phyloP scores from a whole-genome alignment of 495 filamentous ascomycete species.

The Parmelia sp. region DNA sequence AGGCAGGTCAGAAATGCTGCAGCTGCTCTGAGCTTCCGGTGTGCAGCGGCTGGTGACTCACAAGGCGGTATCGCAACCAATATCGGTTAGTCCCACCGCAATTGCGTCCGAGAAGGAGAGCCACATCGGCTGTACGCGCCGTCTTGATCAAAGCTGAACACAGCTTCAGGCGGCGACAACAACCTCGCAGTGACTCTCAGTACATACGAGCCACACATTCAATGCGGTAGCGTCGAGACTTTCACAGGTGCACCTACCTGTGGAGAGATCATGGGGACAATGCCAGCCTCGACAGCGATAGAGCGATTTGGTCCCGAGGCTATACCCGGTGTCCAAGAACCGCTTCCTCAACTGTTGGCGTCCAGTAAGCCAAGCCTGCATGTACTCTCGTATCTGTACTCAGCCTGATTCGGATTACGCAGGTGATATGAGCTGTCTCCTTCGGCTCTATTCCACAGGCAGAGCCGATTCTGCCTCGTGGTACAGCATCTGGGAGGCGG shows the following conservation, averaged over 20 bases:
- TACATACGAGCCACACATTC: not conserved
- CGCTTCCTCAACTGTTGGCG: not conserved
- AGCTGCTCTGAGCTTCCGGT: not conserved
- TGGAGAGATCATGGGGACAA: not conserved
- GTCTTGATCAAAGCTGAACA: not conserved
- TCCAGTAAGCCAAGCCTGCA: not conserved
- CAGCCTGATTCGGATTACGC: not conserved
- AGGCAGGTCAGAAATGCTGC: not conserved
- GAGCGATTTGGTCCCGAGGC: not conserved
- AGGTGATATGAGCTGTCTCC: not conserved
- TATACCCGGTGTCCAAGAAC: not conserved
- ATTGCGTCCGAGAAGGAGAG: not conserved
- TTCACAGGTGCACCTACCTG: not conserved
- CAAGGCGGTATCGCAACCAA: not conserved
- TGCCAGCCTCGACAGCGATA: not conserved
- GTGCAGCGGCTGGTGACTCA: not conserved
- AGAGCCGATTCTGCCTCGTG: not conserved
- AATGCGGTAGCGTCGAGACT: not conserved
- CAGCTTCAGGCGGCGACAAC: not conserved
- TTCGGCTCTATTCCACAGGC: not conserved
- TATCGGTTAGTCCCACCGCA: not conserved
- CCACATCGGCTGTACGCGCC: not conserved
- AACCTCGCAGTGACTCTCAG: not conserved
- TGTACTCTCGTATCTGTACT: not conserved
- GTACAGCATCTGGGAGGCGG: not conserved